These are phyloP conservation scores for Cardiospermum halicacabum DNA, from an alignment of 345 rosid species.

Conservation along the genomic window DNA sequence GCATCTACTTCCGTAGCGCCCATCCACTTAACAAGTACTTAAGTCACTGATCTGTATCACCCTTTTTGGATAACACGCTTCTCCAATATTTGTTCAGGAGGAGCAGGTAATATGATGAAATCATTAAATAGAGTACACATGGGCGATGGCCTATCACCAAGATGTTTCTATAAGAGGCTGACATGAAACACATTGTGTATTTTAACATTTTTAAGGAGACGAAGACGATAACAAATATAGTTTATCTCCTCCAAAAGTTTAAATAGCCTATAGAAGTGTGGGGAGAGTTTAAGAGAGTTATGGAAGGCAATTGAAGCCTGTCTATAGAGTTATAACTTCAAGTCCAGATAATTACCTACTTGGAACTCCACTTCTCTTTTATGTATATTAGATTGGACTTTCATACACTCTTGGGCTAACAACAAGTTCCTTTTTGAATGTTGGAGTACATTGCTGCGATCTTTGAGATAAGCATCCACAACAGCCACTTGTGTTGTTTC, in stretches of 20 bases:
- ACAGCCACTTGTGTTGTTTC: no score
- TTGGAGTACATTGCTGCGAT: not conserved
- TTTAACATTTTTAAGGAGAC: not conserved
- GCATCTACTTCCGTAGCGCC: not conserved
- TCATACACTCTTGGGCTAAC: not conserved
- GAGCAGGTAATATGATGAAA: not conserved
- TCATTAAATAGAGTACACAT: no score
- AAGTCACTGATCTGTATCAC: not conserved
- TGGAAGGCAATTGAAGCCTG: not conserved
- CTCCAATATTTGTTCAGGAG: not conserved
- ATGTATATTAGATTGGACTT: not conserved
- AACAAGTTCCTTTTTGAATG: not conserved
- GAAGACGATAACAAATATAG: not conserved
- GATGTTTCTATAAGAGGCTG: not conserved
- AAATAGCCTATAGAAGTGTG: not conserved
- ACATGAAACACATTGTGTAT: slow-evolving; percentile 18
- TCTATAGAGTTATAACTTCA: not conserved
- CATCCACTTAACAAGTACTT: not conserved
- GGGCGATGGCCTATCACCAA: not conserved
- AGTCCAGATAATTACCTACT: not conserved
- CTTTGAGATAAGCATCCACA: not conserved
- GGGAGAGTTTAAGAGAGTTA: not conserved
- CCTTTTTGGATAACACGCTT: not conserved
- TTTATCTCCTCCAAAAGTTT: not conserved
- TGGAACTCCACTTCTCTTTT: not conserved